These are phyloP conservation scores for Boletus coffeatus DNA, from an alignment of 1,284 basidiomycete genomes.

Conservation along the genomic window DNA sequence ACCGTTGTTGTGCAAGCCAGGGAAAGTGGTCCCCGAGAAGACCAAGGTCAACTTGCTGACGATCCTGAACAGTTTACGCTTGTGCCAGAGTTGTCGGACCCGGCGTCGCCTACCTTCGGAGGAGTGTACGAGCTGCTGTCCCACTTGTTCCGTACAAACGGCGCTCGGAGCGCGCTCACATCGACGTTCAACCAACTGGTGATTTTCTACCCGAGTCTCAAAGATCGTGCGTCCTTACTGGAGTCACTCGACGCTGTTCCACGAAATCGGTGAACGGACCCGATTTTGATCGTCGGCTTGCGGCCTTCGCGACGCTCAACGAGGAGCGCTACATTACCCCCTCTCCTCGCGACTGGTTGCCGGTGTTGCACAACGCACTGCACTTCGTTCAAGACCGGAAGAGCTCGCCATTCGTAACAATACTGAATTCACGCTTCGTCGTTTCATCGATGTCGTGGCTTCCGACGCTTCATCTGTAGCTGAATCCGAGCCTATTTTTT, in stretches of 20 bases:
- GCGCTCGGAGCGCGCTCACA: constrained; percentile 64
- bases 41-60: constrained; percentile 82
- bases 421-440: constrained; percentile 72
- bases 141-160: constrained; percentile 70
- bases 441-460: constrained; percentile 63
- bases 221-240: constrained; percentile 49
- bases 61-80: constrained; percentile 72
- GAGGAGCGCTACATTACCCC: constrained; percentile 50
- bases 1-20: constrained; percentile 78
- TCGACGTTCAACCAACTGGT: constrained; percentile 61
- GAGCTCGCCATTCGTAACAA: constrained; percentile 88
- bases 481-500: constrained; percentile 49
- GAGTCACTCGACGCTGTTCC: constrained; percentile 86
- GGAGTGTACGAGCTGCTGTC: constrained; percentile 67
- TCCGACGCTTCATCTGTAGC: constrained; percentile 19
- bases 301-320: constrained; percentile 76
- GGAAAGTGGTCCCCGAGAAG: constrained; percentile 79
- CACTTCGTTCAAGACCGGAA: constrained; percentile 84
- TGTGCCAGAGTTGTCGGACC: constrained; percentile 60
- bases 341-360: constrained; percentile 68
- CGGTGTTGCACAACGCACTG: constrained; percentile 81
- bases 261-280: constrained; percentile 82
- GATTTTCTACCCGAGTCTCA: constrained; percentile 43
- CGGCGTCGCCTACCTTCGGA: constrained; percentile 43
- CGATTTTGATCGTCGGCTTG: constrained; percentile 85